These are phyloP conservation scores for Veloporphyrellus conicus DNA, from an alignment of 1,284 basidiomycete genomes.

Conservation along the genomic window DNA sequence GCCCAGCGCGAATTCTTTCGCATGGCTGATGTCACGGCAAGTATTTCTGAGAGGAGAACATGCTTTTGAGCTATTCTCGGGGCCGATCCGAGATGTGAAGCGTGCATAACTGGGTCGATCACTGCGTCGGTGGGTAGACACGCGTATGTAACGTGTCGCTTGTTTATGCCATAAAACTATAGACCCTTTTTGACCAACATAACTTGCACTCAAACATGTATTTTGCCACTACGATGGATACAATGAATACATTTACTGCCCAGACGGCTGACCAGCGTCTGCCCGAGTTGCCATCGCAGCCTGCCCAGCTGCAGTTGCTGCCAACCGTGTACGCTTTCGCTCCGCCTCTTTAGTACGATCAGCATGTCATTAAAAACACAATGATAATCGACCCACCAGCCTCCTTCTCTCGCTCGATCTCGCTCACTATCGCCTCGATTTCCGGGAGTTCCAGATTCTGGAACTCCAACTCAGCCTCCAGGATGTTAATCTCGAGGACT, in stretches of 20 bases:
- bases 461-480: constrained; percentile 2
- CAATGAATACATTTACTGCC: constrained; percentile 28
- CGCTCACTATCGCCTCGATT: constrained; percentile 85
- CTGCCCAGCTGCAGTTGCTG: constrained; percentile 60
- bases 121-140: background rate
- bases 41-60: constrained; percentile 83
- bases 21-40: constrained; percentile 93
- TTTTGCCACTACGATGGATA: background rate
- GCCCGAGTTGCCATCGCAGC: constrained; percentile 74
- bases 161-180: constrained; percentile 27
- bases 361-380: constrained; percentile 58
- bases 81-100: constrained; percentile 12
- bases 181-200: too few species aligned
- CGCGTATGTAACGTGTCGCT: constrained; percentile 3
- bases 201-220: too few species aligned
- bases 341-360: constrained; percentile 79
- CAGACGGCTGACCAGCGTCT: constrained; percentile 39
- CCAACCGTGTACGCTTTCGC: constrained; percentile 86
- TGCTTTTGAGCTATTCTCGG: constrained; percentile 56
- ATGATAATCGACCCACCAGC: constrained; percentile 54
- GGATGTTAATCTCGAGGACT: background rate
- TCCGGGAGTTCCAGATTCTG: constrained; percentile 82
- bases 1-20: constrained; percentile 96
- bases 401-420: constrained; percentile 95
- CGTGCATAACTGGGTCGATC: constrained; percentile 13